phyloP scores from a whole-genome alignment of 2,329 filamentous ascomycete genomes.

The Endocalyx cinctus region DNA sequence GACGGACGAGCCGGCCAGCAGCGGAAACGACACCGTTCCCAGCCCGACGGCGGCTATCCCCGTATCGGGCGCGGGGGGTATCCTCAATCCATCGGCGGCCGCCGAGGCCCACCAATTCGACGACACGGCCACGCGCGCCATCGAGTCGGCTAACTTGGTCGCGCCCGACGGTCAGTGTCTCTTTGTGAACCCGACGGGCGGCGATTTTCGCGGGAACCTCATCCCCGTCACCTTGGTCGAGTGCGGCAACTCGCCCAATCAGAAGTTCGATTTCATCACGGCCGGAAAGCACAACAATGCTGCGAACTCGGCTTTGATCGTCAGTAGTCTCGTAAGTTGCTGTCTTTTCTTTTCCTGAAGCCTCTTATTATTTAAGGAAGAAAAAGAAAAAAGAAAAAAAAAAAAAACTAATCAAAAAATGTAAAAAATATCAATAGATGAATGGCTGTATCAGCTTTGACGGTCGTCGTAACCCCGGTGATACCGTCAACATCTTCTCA shows the following conservation, averaged over 20 bases:
- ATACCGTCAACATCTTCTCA: slow-evolving; percentile 47
- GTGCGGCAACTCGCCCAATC: slow-evolving; percentile 40
- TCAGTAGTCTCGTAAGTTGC: slow-evolving; percentile 38
- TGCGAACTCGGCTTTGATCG: slow-evolving; percentile 36
- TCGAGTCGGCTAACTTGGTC: slow-evolving; percentile 40
- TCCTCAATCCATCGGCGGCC: slow-evolving; percentile 43
- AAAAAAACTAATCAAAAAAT: too few relatives aligned
- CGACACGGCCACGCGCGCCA: slow-evolving; percentile 40
- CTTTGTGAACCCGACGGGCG: slow-evolving; percentile 47
- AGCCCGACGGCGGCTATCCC: slow-evolving; percentile 39
- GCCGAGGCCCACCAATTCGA: slow-evolving; percentile 45
- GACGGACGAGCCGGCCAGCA: too few relatives aligned
- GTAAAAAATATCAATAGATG: too few relatives aligned
- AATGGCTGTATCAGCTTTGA: slow-evolving; percentile 51
- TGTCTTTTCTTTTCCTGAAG: not conserved
- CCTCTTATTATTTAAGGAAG: too few relatives aligned
- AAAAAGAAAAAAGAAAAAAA: too few relatives aligned
- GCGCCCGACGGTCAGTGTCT: slow-evolving; percentile 46
- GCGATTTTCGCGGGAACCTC: slow-evolving; percentile 50
- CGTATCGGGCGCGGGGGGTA: slow-evolving; percentile 47
- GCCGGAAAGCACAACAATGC: slow-evolving; percentile 45
- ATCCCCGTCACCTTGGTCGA: slow-evolving; percentile 42
- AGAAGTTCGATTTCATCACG: slow-evolving; percentile 49
- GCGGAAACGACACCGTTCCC: slow-evolving; percentile 20
- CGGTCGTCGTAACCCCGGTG: slow-evolving; percentile 34